Evolutionary conservation across 2,329 filamentous ascomycete genomes (phyloP), one percentile per base, ranked within the genome.

Genomic region (Penicillium brasilianum): DNA sequence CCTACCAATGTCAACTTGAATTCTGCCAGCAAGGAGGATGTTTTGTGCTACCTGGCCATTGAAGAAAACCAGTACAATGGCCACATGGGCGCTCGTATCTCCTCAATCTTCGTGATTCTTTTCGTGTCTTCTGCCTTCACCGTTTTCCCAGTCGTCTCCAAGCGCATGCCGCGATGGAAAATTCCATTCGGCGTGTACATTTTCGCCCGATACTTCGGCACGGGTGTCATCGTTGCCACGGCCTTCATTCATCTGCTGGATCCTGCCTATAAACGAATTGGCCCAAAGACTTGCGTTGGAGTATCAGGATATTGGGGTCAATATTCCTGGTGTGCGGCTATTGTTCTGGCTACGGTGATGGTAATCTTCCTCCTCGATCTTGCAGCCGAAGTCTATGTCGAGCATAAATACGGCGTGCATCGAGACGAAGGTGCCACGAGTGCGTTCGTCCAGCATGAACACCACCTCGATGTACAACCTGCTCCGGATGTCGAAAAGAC

Each of bases 21-120:
- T 39, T 78, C 73, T 1, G 80, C 72, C 14, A 79, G 81, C 66
- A 74, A 76, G 1, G 68, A 67, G 3, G 71, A 79, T 2, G 71
- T 87, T 49, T 75, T 85, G 65, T 87, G 85, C 70, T 85, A 81
- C 69, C 67, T 86, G 14, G 72, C 77, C 11, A 59, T 69, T 2
- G 74, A 72, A 2, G 72, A 67, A 0, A 87, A 86, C 65, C 81
- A 86, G 20, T 87, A 87, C 66, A 77, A 86, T 65, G 85, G 85
- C 20, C 76, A 72, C 4, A 61, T 82, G 1, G 80, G 80, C 6
- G 76, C 74, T 1, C 77, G 79, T 2, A 74, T 79, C 66, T 82
- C 69, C 30, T 70, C 81, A 16, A 67, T 82, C 55, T 82, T 82
- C 62, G 80, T 82, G 37, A 80, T 79, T 48, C 58, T 80, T 10